These are phyloP conservation scores for Suillus plorans DNA, from an alignment of 768 basidiomycete genomes.

Conservation along the genomic window DNA sequence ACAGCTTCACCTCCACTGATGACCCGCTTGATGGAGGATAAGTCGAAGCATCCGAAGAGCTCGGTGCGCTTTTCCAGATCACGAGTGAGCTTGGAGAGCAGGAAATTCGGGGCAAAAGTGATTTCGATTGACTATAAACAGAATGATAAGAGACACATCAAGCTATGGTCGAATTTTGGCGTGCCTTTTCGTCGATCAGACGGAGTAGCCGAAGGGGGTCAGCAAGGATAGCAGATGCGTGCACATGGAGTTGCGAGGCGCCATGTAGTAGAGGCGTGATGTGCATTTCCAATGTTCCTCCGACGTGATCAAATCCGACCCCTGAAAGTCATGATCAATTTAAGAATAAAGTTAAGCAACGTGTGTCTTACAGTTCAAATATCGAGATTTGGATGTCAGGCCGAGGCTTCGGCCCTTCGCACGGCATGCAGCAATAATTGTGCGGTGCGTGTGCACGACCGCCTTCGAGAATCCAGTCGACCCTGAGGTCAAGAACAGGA, in stretches of 20 bases:
- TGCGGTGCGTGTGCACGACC: constrained; percentile 39
- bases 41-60: constrained; percentile 29
- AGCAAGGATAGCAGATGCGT: constrained; percentile 23
- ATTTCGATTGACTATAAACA: constrained; percentile 26
- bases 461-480: constrained; percentile 48
- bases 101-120: constrained; percentile 42
- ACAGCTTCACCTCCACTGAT: constrained; percentile 46
- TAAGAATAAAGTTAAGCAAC: neutral
- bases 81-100: constrained; percentile 37
- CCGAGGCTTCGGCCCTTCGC: constrained; percentile 36
- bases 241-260: constrained; percentile 23
- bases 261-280: constrained; percentile 36
- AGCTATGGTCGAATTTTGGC: constrained; percentile 20
- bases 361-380: constrained; percentile 38
- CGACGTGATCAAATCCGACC: constrained; percentile 49
- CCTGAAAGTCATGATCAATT: constrained; percentile 15
- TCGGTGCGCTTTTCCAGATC: constrained; percentile 28
- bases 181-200: constrained; percentile 37
- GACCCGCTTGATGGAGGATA: constrained; percentile 33
- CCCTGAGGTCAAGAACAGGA: constrained; percentile 41
- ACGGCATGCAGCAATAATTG: constrained; percentile 32
- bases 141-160: constrained; percentile 4
- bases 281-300: constrained; percentile 43
- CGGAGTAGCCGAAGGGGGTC: constrained; percentile 23
- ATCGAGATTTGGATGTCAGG: constrained; percentile 31